A percentile compares a stretch with the other conserved stretches of the same genome.
Evolutionary conservation across 2,329 filamentous ascomycete genomes (phyloP).

Genomic region (Neoascochyta sp.): DNA sequence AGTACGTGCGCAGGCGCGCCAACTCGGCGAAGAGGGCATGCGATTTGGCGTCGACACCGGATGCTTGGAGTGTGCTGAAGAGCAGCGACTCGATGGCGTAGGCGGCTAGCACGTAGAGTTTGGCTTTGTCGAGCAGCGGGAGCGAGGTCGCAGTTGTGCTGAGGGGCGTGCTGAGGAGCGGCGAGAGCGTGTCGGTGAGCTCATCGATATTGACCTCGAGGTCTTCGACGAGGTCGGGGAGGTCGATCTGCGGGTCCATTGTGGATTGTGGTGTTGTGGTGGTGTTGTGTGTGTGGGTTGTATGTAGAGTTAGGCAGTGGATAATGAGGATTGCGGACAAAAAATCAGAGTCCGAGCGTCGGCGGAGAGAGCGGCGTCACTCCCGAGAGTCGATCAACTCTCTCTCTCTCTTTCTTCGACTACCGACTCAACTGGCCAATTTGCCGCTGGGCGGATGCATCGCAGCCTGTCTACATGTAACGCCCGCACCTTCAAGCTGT

Average conservation of each 20-base stretch:
- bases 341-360: slow-evolving; percentile 24
- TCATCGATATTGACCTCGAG: slow-evolving; percentile 76
- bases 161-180: slow-evolving; percentile 65
- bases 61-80: slow-evolving; percentile 76
- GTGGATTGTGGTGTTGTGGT: neutral
- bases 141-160: slow-evolving; percentile 70
- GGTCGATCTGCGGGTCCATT: slow-evolving; percentile 54
- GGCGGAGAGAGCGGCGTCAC: slow-evolving; percentile 4
- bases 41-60: slow-evolving; percentile 72
- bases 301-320: neutral
- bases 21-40: slow-evolving; percentile 86
- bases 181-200: slow-evolving; percentile 68
- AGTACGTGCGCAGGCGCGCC: slow-evolving; percentile 83
- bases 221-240: slow-evolving; percentile 66
- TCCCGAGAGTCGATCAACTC: too few species aligned
- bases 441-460: too few species aligned
- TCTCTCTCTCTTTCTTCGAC: too few species aligned
- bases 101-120: slow-evolving; percentile 81
- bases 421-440: too few species aligned
- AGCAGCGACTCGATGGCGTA: slow-evolving; percentile 89
- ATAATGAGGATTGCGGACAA: slow-evolving; percentile 6
- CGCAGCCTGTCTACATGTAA: slow-evolving; percentile 13
- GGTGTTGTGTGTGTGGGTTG: neutral
- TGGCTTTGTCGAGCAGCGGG: slow-evolving; percentile 90
- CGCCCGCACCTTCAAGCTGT: slow-evolving; percentile 40